Evolutionary conservation across 2,329 filamentous ascomycete genomes (phyloP).

Genomic region (Colletotrichum sp.): DNA sequence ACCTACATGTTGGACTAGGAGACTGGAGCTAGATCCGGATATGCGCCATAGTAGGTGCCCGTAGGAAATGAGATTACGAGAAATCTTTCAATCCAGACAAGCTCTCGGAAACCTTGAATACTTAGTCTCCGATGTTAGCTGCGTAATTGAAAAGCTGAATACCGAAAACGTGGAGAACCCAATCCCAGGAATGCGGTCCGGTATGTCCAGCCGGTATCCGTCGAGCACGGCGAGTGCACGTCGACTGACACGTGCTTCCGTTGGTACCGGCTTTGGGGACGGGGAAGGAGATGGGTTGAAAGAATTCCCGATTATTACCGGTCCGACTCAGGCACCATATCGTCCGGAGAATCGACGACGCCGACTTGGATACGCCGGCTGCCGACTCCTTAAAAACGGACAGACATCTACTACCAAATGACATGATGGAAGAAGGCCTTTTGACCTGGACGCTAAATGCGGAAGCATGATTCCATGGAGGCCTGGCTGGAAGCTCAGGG

Average conservation of each 20-base stretch:
- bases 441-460: background rate
- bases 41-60: background rate
- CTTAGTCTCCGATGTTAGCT: background rate
- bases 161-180: background rate
- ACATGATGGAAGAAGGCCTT: background rate
- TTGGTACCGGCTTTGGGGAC: background rate
- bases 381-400: background rate
- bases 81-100: background rate
- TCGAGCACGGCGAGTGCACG: background rate
- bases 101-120: background rate
- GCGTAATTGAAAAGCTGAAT: background rate
- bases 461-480: background rate
- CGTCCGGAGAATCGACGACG: background rate
- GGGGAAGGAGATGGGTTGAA: background rate
- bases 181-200: background rate
- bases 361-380: background rate
- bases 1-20: background rate
- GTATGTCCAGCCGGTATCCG: too few species aligned
- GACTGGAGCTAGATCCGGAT: background rate
- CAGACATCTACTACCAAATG: background rate
- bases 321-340: background rate
- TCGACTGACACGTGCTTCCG: background rate
- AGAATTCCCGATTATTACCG: conserved; percentile 8
- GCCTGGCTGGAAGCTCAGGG: background rate
- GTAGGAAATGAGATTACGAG: conserved; percentile 14